A percentile compares a stretch with the other conserved stretches of the same genome.
Conservation (phyloP, 2,329 filamentous ascomycete species). For the Aureobasidium uvarum region DNA sequence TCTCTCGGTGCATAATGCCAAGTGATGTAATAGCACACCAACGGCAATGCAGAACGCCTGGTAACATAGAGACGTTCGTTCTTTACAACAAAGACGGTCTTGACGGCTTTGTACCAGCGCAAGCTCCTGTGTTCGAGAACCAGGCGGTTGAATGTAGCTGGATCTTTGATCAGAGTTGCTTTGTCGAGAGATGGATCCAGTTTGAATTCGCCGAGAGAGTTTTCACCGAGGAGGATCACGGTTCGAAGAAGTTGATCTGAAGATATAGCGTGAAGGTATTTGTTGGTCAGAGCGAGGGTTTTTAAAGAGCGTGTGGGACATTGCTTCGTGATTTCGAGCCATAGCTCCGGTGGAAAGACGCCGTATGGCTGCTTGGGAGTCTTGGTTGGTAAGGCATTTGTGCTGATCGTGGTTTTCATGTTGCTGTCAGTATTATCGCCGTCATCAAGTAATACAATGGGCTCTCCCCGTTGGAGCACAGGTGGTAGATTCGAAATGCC, state of each 20-base stretch:
- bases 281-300: background rate
- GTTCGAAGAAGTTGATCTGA: background rate
- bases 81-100: background rate
- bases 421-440: too few relatives aligned
- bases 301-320: background rate
- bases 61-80: background rate
- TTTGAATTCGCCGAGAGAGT: background rate
- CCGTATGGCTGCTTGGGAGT: background rate
- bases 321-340: background rate
- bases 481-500: too few relatives aligned
- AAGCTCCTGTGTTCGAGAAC: background rate
- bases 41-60: background rate
- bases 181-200: background rate
- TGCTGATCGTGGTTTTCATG: background rate
- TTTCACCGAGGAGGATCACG: background rate
- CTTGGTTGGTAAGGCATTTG: background rate
- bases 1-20: background rate
- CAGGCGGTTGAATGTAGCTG: background rate
- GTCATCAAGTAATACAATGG: too few relatives aligned
- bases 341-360: background rate
- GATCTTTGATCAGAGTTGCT: background rate
- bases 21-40: background rate
- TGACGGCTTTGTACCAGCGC: background rate
- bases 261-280: background rate
- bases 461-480: too few relatives aligned